A percentile compares a stretch with the other conserved stretches of the same genome.
Conservation (phyloP, 139 green algal species). For the Micromonas commoda region DNA sequence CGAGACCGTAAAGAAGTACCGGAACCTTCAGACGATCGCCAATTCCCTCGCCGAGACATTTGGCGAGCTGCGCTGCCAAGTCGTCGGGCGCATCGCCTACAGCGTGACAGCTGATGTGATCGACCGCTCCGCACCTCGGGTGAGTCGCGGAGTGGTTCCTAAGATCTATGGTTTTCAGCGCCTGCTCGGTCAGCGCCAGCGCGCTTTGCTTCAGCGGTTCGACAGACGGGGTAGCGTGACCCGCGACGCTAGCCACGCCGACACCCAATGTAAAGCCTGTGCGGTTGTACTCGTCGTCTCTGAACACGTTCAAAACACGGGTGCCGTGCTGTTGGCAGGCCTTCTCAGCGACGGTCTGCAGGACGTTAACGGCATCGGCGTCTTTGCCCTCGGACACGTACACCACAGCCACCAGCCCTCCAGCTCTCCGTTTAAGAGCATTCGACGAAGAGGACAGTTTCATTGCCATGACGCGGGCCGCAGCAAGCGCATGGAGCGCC, state of each 20-base stretch:
- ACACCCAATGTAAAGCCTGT: constrained; percentile 16
- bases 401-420: constrained; percentile 1
- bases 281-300: constrained; percentile 6
- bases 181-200: background rate
- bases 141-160: constrained; percentile 9
- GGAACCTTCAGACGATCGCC: background rate
- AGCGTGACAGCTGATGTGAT: constrained; percentile 14
- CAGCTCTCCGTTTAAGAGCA: background rate
- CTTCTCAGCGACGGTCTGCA: background rate
- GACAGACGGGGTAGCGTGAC: background rate
- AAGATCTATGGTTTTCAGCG: background rate
- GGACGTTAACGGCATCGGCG: background rate
- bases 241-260: background rate
- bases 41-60: background rate
- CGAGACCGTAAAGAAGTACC: constrained; percentile 5
- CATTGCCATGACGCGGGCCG: background rate
- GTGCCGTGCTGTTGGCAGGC: background rate
- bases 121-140: background rate
- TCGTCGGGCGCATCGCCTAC: background rate
- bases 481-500: background rate
- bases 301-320: constrained; percentile 1
- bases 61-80: background rate
- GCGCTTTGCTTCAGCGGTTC: background rate
- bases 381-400: constrained; percentile 14
- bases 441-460: background rate